Base-by-base conservation (phyloP, 441 rosid genomes). In the Rhodomyrtus psidioides region DNA sequence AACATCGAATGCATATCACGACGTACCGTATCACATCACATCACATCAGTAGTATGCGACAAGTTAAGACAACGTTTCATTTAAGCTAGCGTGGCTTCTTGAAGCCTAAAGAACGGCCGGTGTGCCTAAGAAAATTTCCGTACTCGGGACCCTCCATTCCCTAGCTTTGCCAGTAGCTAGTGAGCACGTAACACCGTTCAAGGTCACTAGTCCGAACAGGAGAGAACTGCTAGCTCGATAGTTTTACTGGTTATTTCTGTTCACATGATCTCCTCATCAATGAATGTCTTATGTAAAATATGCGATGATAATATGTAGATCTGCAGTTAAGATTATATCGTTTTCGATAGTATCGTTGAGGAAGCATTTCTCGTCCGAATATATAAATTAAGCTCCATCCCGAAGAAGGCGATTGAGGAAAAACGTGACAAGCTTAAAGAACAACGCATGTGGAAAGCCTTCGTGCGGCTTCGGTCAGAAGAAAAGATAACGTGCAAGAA, bases 211-310 rank as follows among this genome's bases (percentile, higher is more conserved):
- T 62, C 75, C 13, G 3, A 49, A 49, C 1, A 9, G 4, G 13
- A 2, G 34, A 34, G 34, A 46, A 4, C 49, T 46, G 10, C 10
- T 9, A 46, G 1, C 2, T 1, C 10, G 51, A 9, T 10, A 49
- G 4, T 12, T 3, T 0, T 6, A 14, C 12, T 2, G 3, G 7
- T 3, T 12, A 49, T 12, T 49, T 49, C 14, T 49, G 1, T 10
- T 12, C 4, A 49, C 14, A 12, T 13, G 14, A 49, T 49, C 4
- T 49, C 4, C 2, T 10, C 3, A 49, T 49, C 53, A 12, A 49
- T 49, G 14, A 49, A 13, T 49, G 0, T 3, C 10, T 10, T 0
- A 12, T 49, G 4, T 1, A 49, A 12, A 49, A 10, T 3, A 3
- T 4, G 14, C 14, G 14, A 8, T 49, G 4, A 49, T 49, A 4